These are phyloP conservation scores for Trichoderma atrobrunneum DNA, from an alignment of 2,329 filamentous ascomycete genomes.

Conservation along the genomic window DNA sequence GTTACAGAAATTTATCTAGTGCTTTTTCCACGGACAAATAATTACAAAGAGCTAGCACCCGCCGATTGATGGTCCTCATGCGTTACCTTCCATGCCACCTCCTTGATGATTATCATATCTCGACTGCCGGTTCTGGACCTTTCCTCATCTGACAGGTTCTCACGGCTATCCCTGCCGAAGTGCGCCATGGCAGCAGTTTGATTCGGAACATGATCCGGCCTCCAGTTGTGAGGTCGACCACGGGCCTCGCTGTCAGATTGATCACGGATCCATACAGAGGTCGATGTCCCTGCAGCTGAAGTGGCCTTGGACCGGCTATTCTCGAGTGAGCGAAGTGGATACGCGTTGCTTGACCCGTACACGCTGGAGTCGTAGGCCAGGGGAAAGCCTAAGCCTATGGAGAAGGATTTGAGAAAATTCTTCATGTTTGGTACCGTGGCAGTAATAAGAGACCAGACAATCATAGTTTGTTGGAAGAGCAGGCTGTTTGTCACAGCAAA, in stretches of 20 bases:
- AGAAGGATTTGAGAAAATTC: neutral
- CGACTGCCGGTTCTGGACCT: neutral
- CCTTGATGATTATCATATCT: neutral
- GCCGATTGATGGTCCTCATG: neutral
- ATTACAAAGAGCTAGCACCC: neutral
- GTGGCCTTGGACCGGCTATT: neutral
- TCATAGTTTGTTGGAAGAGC: neutral
- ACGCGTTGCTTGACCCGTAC: neutral
- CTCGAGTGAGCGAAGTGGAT: neutral
- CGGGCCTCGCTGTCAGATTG: neutral
- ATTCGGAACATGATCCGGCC: neutral
- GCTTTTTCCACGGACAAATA: neutral
- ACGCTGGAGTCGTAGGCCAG: neutral
- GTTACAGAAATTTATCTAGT: neutral
- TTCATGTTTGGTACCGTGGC: slow-evolving; percentile 2
- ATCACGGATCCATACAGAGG: neutral
- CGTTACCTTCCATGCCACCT: neutral
- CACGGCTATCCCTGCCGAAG: neutral
- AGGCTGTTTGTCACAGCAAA: neutral
- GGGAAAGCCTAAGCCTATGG: neutral
- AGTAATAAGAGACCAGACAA: neutral
- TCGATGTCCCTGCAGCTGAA: neutral
- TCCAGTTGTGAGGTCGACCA: neutral
- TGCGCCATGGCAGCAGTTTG: neutral
- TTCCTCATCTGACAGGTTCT: neutral